A percentile compares a stretch with the other conserved stretches of the same genome.
phyloP scores from a whole-genome alignment of 2,329 filamentous ascomycete species.

The Colletotrichum truncatum region DNA sequence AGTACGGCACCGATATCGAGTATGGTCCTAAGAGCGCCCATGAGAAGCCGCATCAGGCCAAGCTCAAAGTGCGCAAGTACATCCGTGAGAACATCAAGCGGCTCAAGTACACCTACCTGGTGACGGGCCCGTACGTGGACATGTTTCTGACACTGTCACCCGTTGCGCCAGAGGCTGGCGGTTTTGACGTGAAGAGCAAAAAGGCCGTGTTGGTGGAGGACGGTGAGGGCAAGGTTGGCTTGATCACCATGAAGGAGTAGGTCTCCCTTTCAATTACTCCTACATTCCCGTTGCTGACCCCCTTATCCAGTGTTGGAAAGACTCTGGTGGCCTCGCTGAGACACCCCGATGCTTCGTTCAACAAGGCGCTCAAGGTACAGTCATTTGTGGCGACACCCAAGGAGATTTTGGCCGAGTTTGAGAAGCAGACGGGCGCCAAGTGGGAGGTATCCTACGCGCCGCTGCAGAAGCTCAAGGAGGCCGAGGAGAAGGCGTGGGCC shows the following conservation, averaged over 20 bases:
- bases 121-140: constrained; percentile 76
- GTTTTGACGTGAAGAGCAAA: constrained; percentile 65
- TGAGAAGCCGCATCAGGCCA: constrained; percentile 75
- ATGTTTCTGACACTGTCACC: constrained; percentile 62
- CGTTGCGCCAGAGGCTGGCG: constrained; percentile 54
- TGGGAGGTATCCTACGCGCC: constrained; percentile 65
- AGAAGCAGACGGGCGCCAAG: constrained; percentile 68
- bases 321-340: constrained; percentile 70
- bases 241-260: constrained; percentile 78
- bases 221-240: constrained; percentile 68
- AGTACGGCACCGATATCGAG: constrained; percentile 74
- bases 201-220: constrained; percentile 70
- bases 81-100: constrained; percentile 61
- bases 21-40: constrained; percentile 63
- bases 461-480: constrained; percentile 59
- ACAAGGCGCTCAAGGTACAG: constrained; percentile 72
- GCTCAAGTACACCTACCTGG: constrained; percentile 72
- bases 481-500: constrained; percentile 69
- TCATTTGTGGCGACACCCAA: constrained; percentile 75
- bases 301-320: constrained; percentile 67
- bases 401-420: constrained; percentile 72
- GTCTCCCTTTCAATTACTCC: constrained; percentile 36
- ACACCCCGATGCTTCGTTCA: constrained; percentile 61
- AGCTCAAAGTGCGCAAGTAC: constrained; percentile 72
- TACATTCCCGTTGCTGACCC: background rate